Evolutionary conservation across 2,329 filamentous ascomycete species (phyloP), one percentile per base, ranked within the genome.

Genomic region (Penicillium sp.): DNA sequence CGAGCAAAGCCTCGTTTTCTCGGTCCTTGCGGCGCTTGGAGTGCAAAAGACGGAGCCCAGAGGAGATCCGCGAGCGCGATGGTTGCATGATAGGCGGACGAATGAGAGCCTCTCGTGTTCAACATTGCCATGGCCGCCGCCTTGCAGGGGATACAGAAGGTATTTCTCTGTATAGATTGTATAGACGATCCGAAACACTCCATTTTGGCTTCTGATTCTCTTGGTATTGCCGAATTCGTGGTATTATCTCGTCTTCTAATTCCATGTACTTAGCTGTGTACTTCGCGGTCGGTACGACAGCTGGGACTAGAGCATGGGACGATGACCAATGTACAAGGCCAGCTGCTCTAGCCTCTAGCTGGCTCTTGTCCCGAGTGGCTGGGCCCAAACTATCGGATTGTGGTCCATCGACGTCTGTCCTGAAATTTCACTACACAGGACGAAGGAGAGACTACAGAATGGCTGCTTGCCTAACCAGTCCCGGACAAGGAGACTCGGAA

Each of bases 331-430:
- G 12, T 45, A 25, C 42, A 22, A 14, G 6, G 22, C 20, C 42
- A 45, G 42, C 12, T 45, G 42, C 22, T 45, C 22, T 28, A 22
- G 20, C 22, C 5, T 42, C 15, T n/a, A 22, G 10, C 15, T 38
- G 20, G 25, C 10, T 8, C 42, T 17, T 47, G 51, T 42, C 31
- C 49, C 34, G 41, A 45, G 39, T 50, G 55, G 43, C 59, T 58
- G 50, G 56, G 20, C 55, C 59, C 58, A 49, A 60, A 64, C 59
- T 64, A 65, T 65, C 58, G 64, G 64, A 58, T 62, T 31, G 22
- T 53, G 58, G 62, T 59, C 61, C 54, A 64, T 59, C 53, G 48
- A 51, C 34, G 48, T 34, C 48, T 20, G 51, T 57, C 65, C 63
- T 61, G 60, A 58, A 62, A 61, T 61, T 39, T 55, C 42, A 54